phyloP scores from a whole-genome alignment of 495 filamentous ascomycete genomes.

The Tuber melanosporum region DNA sequence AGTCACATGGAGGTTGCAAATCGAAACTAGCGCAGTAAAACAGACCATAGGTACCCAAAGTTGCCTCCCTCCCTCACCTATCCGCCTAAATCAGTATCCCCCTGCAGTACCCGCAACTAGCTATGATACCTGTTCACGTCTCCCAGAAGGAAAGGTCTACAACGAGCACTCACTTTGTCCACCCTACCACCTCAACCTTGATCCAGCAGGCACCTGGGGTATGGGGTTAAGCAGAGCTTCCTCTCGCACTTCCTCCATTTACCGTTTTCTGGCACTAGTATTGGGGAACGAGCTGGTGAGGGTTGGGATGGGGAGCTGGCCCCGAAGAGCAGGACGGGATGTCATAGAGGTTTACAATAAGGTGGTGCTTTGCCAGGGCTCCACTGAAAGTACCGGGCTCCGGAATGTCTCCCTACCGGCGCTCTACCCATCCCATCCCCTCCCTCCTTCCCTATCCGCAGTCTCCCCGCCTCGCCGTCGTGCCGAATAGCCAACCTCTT shows the following conservation, averaged over 20 bases:
- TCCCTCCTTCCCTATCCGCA: not conserved
- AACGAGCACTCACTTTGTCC: too few species aligned
- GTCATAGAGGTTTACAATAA: too few species aligned
- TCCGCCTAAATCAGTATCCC: too few species aligned
- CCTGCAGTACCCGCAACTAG: too few species aligned
- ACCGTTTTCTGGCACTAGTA: conserved; percentile 3
- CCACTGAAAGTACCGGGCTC: not conserved
- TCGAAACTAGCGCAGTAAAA: too few species aligned
- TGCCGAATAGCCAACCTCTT: conserved; percentile 11
- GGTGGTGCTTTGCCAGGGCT: too few species aligned
- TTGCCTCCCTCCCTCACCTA: too few species aligned
- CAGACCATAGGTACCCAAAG: too few species aligned
- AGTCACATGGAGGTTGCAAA: too few species aligned
- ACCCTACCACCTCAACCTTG: conserved; percentile 57
- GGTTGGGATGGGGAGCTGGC: not conserved
- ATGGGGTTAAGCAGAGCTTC: conserved; percentile 73
- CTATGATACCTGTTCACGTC: too few species aligned
- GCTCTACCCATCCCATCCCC: not conserved
- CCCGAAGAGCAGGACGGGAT: not conserved
- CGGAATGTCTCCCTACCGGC: not conserved
- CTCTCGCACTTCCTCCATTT: conserved; percentile 50
- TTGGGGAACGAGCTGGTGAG: not conserved
- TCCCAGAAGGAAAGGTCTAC: too few species aligned
- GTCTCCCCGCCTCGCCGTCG: not conserved
- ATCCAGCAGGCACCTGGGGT: conserved; percentile 64